Conservation (phyloP, 1,284 basidiomycete genomes). For the Fomitopsis pinicola region DNA sequence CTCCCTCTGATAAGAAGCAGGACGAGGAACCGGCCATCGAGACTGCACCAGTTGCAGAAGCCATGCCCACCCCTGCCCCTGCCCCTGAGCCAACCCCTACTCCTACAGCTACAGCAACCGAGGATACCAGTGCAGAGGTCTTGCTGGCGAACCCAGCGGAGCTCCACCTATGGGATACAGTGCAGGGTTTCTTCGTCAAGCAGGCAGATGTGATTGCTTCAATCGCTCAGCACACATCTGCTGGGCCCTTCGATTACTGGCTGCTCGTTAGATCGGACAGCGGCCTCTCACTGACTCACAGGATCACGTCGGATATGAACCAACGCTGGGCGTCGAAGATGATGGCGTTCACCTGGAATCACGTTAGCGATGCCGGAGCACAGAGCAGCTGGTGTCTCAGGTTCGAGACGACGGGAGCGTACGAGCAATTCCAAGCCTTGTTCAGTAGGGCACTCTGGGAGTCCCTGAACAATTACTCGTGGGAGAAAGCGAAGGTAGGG, state of each 20-base stretch:
- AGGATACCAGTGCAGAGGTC: slow-evolving; percentile 23
- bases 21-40: slow-evolving; percentile 18
- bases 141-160: slow-evolving; percentile 45
- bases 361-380: slow-evolving; percentile 54
- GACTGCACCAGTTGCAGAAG: background rate
- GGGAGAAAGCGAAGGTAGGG: slow-evolving; percentile 80
- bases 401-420: slow-evolving; percentile 59
- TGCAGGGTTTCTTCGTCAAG: slow-evolving; percentile 64
- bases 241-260: slow-evolving; percentile 55
- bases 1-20: slow-evolving; percentile 30
- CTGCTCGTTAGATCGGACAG: slow-evolving; percentile 52
- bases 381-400: slow-evolving; percentile 84
- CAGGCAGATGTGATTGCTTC: slow-evolving; percentile 73
- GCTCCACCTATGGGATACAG: slow-evolving; percentile 74
- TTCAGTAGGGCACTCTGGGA: slow-evolving; percentile 85
- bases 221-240: slow-evolving; percentile 51
- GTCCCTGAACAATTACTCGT: slow-evolving; percentile 69
- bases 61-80: slow-evolving; percentile 12
- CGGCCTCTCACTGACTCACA: slow-evolving; percentile 55
- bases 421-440: slow-evolving; percentile 58
- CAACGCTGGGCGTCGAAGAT: slow-evolving; percentile 62
- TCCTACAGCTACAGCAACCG: slow-evolving; percentile 14
- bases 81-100: slow-evolving; percentile 1
- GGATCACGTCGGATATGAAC: slow-evolving; percentile 70
- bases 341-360: slow-evolving; percentile 83